Evolutionary conservation across 352 stramenopile species (phyloP).

Genomic region (Paralagenidium karlingii): DNA sequence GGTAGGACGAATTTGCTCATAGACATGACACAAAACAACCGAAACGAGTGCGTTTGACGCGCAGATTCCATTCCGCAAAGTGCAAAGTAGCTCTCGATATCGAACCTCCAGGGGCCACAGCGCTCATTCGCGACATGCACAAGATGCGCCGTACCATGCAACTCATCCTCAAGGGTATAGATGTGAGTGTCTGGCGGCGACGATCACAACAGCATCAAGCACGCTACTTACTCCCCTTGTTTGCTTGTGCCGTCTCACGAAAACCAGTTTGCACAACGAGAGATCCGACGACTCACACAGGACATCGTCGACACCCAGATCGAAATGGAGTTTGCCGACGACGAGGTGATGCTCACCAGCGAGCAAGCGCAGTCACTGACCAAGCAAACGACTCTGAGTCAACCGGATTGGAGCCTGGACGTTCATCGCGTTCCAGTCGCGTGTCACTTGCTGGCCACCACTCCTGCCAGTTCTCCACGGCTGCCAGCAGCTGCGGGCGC

Average conservation of each 20-base stretch:
- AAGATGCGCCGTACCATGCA: constrained; percentile 56
- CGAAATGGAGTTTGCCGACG: constrained; percentile 17
- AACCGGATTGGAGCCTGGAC: constrained; percentile 43
- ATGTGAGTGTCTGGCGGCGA: constrained; percentile 3
- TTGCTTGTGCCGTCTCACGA: not conserved
- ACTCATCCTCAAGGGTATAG: constrained; percentile 29
- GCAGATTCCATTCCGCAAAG: too few relatives aligned
- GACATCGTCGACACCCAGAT: constrained; percentile 19
- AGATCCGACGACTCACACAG: constrained; percentile 33
- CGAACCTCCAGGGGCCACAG: constrained; percentile 18
- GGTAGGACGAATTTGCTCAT: constrained; percentile 7
- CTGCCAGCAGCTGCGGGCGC: not conserved
- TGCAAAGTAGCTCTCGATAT: constrained; percentile 45
- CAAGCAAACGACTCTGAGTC: constrained; percentile 12
- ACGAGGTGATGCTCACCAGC: constrained; percentile 17
- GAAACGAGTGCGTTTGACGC: not conserved
- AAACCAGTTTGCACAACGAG: constrained; percentile 16
- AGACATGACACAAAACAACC: not conserved
- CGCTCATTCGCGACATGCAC: constrained; percentile 54
- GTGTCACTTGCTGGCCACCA: too few relatives aligned
- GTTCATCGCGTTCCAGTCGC: too few relatives aligned
- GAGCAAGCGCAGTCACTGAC: constrained; percentile 26
- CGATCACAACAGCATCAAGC: not conserved
- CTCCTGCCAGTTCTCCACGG: constrained; percentile 12
- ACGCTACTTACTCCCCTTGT: too few relatives aligned